Conservation (phyloP, 192 early-diverging fungal species). For the Coemansia guatemalensis region DNA sequence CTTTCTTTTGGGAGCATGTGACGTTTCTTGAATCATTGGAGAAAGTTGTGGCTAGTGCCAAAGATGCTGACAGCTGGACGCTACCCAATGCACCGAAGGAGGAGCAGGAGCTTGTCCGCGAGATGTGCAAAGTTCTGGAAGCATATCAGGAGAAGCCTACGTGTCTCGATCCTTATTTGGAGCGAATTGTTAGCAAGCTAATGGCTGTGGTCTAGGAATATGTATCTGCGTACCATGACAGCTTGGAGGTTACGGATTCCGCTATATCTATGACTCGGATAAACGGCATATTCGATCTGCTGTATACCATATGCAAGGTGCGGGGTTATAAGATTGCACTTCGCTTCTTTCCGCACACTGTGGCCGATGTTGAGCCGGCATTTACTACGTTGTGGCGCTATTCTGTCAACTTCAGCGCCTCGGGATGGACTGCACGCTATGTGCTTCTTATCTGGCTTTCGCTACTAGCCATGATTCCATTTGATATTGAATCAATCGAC, state of each 20-base stretch:
- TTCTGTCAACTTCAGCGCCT: slow-evolving; percentile 3
- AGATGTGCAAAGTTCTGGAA: slow-evolving; percentile 26
- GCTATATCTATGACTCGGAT: slow-evolving; percentile 7
- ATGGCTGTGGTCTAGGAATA: slow-evolving; percentile 32
- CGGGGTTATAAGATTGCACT: slow-evolving; percentile 89
- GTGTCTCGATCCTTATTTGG: slow-evolving; percentile 48
- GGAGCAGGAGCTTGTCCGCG: slow-evolving; percentile 20
- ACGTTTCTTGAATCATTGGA: slow-evolving; percentile 30
- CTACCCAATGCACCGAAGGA: slow-evolving; percentile 7
- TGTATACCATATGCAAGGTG: slow-evolving; percentile 82
- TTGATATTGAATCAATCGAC: slow-evolving; percentile 87
- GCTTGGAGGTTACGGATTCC: not conserved
- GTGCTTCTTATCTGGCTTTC: slow-evolving; percentile 89
- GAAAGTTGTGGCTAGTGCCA: slow-evolving; percentile 12
- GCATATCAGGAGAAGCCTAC: slow-evolving; percentile 50
- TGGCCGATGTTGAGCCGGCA: slow-evolving; percentile 85
- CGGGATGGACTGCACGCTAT: slow-evolving; percentile 79
- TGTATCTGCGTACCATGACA: slow-evolving; percentile 29
- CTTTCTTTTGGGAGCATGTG: slow-evolving; percentile 45
- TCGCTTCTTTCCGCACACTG: slow-evolving; percentile 90
- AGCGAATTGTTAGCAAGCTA: slow-evolving; percentile 35
- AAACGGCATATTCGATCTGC: slow-evolving; percentile 32
- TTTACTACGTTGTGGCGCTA: slow-evolving; percentile 63
- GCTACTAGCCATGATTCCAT: slow-evolving; percentile 93
- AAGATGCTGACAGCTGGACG: slow-evolving; percentile 15